Evolutionary conservation across 768 basidiomycete species (phyloP).

Genomic region (Paxillus rubicundulus): DNA sequence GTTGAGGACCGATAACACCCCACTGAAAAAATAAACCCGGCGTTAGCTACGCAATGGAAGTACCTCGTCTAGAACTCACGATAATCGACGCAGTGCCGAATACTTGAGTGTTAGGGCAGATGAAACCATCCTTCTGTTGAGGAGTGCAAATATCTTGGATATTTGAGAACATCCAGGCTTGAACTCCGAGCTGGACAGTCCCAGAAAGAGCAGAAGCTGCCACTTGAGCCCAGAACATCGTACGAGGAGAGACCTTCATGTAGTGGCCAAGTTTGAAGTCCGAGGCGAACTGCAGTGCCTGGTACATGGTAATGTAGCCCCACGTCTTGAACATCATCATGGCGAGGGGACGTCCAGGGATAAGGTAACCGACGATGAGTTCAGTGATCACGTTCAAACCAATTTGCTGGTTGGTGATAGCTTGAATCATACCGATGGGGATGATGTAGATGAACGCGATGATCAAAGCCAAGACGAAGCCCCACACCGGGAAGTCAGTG

Average conservation of each 20-base stretch:
- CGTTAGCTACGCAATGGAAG: background rate
- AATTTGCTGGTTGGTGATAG: slow-evolving; percentile 78
- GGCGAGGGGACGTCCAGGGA: slow-evolving; percentile 65
- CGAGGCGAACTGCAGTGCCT: slow-evolving; percentile 65
- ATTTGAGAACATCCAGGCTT: slow-evolving; percentile 54
- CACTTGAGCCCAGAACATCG: slow-evolving; percentile 70
- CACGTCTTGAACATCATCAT: slow-evolving; percentile 80
- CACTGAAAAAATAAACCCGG: slow-evolving; percentile 31
- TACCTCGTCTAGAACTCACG: slow-evolving; percentile 36
- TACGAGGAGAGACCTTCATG: slow-evolving; percentile 65
- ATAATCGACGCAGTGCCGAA: slow-evolving; percentile 51
- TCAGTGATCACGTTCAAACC: slow-evolving; percentile 71
- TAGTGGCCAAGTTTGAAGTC: slow-evolving; percentile 79
- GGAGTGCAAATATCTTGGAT: slow-evolving; percentile 35
- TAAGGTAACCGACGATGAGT: slow-evolving; percentile 57
- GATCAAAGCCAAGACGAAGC: slow-evolving; percentile 39
- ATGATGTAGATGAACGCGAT: slow-evolving; percentile 65
- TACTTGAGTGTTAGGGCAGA: slow-evolving; percentile 38
- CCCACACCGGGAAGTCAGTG: slow-evolving; percentile 47
- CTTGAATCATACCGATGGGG: slow-evolving; percentile 75
- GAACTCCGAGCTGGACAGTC: slow-evolving; percentile 64
- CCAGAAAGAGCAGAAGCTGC: slow-evolving; percentile 59
- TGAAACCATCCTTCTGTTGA: slow-evolving; percentile 24
- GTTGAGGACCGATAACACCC: slow-evolving; percentile 81
- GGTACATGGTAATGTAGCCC: slow-evolving; percentile 64